Evolutionary conservation across 371 early-diverging fungal species (phyloP).

Genomic region (Chytridiales sp.): DNA sequence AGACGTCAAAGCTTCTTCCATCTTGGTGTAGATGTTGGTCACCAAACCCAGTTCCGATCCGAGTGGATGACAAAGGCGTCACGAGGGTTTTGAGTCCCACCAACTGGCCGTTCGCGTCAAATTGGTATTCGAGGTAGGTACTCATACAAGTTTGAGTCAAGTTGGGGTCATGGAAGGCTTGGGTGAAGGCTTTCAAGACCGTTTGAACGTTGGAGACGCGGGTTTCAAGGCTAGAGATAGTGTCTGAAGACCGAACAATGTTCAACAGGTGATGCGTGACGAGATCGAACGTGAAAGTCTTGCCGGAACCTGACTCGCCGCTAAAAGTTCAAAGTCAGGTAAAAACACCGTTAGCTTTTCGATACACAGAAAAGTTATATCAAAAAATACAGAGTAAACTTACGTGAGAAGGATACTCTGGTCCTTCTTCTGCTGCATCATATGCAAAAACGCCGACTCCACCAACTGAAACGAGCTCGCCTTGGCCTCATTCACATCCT

Average conservation of each 20-base stretch:
- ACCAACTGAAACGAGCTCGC: slow-evolving; percentile 43
- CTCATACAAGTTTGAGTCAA: slow-evolving; percentile 72
- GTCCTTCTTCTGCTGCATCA: slow-evolving; percentile 39
- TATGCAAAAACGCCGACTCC: slow-evolving; percentile 44
- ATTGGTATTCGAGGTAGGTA: slow-evolving; percentile 80
- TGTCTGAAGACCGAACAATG: slow-evolving; percentile 65
- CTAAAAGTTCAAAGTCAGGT: slow-evolving; percentile 45
- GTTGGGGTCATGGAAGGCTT: slow-evolving; percentile 63
- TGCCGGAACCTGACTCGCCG: slow-evolving; percentile 83
- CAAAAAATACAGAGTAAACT: neutral
- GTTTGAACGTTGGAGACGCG: slow-evolving; percentile 66
- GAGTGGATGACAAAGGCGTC: slow-evolving; percentile 49
- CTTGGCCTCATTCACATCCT: neutral
- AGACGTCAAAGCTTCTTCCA: slow-evolving; percentile 86
- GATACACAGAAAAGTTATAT: no score
- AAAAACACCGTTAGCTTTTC: neutral
- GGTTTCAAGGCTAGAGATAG: slow-evolving; percentile 63
- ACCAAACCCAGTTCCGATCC: no score
- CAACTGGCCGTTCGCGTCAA: slow-evolving; percentile 76
- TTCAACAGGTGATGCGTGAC: slow-evolving; percentile 67
- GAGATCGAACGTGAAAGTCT: slow-evolving; percentile 65
- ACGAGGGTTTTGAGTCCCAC: slow-evolving; percentile 78
- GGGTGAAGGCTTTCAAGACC: slow-evolving; percentile 77
- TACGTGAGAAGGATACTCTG: slow-evolving; percentile 49
- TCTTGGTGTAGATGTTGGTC: no score